A percentile compares a stretch with the other conserved stretches of the same genome.
phyloP scores from a whole-genome alignment of 129 eudicot genomes.

The Ambrosia artemisiifolia region DNA sequence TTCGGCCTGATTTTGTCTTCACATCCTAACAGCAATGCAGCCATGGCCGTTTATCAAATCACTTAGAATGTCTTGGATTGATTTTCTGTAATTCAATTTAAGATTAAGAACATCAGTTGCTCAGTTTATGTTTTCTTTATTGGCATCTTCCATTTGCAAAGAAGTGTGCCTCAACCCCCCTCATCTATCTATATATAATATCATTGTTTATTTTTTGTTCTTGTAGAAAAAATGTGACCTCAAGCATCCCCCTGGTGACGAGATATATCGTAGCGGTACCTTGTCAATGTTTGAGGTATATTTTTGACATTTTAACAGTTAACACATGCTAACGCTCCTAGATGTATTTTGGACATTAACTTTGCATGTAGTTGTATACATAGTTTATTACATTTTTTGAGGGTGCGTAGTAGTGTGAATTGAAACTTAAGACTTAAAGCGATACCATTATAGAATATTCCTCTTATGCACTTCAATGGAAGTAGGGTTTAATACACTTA shows the following conservation, averaged over 20 bases:
- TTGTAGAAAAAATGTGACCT: constrained; percentile 91
- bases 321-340: constrained; percentile 2
- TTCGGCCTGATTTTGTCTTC: neutral
- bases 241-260: constrained; percentile 99
- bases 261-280: constrained; percentile 89
- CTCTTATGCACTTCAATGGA: neutral
- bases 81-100: neutral
- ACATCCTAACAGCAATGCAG: neutral
- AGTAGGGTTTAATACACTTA: neutral
- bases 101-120: neutral
- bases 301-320: constrained; percentile 9
- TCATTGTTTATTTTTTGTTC: neutral
- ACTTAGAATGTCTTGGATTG: neutral
- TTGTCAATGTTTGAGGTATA: constrained; percentile 97
- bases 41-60: neutral
- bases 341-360: neutral
- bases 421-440: neutral
- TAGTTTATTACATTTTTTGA: neutral
- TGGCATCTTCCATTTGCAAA: neutral
- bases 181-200: neutral
- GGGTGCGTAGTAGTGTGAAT: neutral
- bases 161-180: neutral
- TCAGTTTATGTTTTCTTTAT: neutral
- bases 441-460: neutral
- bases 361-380: neutral